Evolutionary conservation across 495 filamentous ascomycete species (phyloP).

Genomic region (Penicillium desertorum): DNA sequence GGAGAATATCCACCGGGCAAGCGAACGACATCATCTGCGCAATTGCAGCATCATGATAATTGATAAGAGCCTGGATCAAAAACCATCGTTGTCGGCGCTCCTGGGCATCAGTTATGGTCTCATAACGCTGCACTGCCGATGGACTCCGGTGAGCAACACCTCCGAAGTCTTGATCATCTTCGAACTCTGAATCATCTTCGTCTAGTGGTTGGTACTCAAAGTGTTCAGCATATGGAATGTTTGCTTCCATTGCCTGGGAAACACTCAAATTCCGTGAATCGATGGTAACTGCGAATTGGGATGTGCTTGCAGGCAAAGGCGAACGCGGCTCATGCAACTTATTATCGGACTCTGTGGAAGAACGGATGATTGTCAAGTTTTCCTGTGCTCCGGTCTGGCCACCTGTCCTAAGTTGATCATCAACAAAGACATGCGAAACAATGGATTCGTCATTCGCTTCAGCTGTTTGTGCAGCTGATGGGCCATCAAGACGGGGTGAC

Average conservation of each 20-base stretch:
- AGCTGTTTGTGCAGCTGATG: neutral
- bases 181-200: neutral
- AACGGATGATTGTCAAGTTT: neutral
- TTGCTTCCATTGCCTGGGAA: neutral
- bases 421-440: neutral
- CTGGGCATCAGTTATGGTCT: neutral
- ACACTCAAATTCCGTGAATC: neutral
- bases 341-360: neutral
- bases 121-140: neutral
- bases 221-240: neutral
- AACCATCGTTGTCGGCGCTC: neutral
- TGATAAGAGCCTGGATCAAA: neutral
- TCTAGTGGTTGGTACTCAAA: neutral
- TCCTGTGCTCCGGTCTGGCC: neutral
- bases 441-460: neutral
- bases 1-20: neutral
- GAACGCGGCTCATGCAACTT: neutral
- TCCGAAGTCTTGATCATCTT: no score
- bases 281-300: neutral
- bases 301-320: neutral
- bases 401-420: neutral
- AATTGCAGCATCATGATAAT: neutral
- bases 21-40: neutral
- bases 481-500: conserved; percentile 20
- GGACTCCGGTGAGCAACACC: neutral